Percentiles rank a stretch among this genome's conserved stretches.
phyloP scores from a whole-genome alignment of 805 yeast genomes.

The Metschnikowia cerradonensis region DNA sequence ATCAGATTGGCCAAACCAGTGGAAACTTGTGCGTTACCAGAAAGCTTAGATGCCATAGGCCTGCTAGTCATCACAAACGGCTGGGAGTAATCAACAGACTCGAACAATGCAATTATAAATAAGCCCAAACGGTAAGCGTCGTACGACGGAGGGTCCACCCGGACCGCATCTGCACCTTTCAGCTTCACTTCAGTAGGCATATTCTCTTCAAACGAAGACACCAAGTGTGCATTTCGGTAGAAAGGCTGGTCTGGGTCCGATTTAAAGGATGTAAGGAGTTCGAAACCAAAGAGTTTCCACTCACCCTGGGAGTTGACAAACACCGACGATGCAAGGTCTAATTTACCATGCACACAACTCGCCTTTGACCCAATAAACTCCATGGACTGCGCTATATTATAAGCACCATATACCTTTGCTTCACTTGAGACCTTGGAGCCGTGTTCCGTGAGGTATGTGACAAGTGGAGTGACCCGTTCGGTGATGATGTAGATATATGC shows the following conservation, averaged over 20 bases:
- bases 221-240: constrained; percentile 30
- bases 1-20: constrained; percentile 30
- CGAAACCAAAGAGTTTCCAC: constrained; percentile 84
- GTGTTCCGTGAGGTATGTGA: constrained; percentile 32
- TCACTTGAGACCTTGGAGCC: constrained; percentile 26
- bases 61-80: background rate
- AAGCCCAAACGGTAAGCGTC: constrained; percentile 66
- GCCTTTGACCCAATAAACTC: constrained; percentile 56
- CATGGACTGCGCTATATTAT: constrained; percentile 51
- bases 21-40: constrained; percentile 27
- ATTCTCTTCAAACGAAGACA: constrained; percentile 23
- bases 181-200: constrained; percentile 48
- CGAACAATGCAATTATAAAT: constrained; percentile 47
- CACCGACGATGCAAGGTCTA: constrained; percentile 48
- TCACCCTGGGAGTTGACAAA: constrained; percentile 68
- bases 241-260: constrained; percentile 45
- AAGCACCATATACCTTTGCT: constrained; percentile 50
- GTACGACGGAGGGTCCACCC: constrained; percentile 39
- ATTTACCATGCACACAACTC: constrained; percentile 59
- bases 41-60: constrained; percentile 2
- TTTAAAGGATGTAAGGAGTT: constrained; percentile 49
- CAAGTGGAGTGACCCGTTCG: constrained; percentile 59
- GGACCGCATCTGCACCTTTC: constrained; percentile 41
- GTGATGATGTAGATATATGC: constrained; percentile 55
- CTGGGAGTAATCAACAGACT: constrained; percentile 16